Evolutionary conservation across 169 alveolate species (phyloP).

Genomic region (Perkinsus olseni): DNA sequence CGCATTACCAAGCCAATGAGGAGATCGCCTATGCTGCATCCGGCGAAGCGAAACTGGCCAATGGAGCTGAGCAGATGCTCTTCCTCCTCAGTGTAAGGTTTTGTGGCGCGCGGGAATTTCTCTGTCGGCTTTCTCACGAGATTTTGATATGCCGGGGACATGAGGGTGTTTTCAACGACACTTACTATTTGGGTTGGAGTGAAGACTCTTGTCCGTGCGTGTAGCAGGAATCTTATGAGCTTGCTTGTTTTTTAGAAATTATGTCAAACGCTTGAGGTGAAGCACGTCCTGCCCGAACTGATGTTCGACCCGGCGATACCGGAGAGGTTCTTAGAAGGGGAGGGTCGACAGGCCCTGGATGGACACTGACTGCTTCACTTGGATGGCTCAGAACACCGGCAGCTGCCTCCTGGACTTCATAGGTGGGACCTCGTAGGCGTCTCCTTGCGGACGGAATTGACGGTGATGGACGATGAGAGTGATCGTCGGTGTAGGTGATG

Average conservation of each 20-base stretch:
- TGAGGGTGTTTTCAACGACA: too few relatives aligned
- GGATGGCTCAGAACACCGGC: neutral
- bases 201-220: too few relatives aligned
- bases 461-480: too few relatives aligned
- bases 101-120: too few relatives aligned
- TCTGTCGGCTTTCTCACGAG: too few relatives aligned
- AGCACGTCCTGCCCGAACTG: neutral
- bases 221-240: neutral
- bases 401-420: neutral
- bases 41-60: neutral
- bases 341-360: neutral
- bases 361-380: neutral
- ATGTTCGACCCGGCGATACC: neutral
- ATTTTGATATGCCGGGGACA: too few relatives aligned
- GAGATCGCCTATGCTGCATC: neutral
- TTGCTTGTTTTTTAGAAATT: neutral
- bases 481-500: neutral
- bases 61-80: neutral
- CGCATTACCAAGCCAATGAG: neutral
- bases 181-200: too few relatives aligned
- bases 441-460: neutral
- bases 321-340: neutral
- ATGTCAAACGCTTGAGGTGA: neutral
- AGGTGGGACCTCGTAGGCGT: neutral
- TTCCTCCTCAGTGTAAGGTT: neutral